Evolutionary conservation across 148 eudicot genomes (phyloP).

Genomic region (Euryodendron excelsum): DNA sequence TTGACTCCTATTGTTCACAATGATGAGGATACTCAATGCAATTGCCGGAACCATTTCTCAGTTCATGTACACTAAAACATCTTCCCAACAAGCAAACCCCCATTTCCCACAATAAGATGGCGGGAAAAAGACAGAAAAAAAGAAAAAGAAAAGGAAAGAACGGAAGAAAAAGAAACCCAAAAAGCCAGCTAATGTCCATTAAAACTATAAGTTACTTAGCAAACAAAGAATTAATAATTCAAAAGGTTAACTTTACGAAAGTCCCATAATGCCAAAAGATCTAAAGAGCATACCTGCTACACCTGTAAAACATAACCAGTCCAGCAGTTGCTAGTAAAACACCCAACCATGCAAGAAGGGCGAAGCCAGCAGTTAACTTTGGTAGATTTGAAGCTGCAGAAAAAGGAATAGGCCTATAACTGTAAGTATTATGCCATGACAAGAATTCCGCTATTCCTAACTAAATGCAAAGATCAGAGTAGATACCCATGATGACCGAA

Average conservation of each 20-base stretch:
- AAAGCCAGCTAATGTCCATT: background rate
- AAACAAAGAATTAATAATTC: background rate
- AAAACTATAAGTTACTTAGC: background rate
- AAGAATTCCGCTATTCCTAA: background rate
- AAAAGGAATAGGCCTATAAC: conserved; percentile 13
- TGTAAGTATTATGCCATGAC: background rate
- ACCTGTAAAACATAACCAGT: conserved; percentile 68
- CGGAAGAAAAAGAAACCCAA: background rate
- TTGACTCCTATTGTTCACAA: background rate
- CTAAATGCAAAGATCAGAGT: conserved; percentile 10
- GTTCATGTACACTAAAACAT: background rate
- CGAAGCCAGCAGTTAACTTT: conserved; percentile 70
- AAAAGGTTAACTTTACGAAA: background rate
- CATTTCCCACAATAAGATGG: no score
- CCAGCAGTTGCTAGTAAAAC: conserved; percentile 74
- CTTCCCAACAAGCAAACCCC: background rate
- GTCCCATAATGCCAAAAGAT: background rate
- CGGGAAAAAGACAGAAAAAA: no score
- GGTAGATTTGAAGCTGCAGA: conserved; percentile 70
- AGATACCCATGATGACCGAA: conserved; percentile 76
- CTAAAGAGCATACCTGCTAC: conserved; percentile 72
- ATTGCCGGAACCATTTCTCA: background rate
- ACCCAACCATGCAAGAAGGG: conserved; percentile 87
- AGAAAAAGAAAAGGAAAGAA: background rate
- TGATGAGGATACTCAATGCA: background rate